Conservation (phyloP, 257 asterid genomes). For the Scutellaria barbata region DNA sequence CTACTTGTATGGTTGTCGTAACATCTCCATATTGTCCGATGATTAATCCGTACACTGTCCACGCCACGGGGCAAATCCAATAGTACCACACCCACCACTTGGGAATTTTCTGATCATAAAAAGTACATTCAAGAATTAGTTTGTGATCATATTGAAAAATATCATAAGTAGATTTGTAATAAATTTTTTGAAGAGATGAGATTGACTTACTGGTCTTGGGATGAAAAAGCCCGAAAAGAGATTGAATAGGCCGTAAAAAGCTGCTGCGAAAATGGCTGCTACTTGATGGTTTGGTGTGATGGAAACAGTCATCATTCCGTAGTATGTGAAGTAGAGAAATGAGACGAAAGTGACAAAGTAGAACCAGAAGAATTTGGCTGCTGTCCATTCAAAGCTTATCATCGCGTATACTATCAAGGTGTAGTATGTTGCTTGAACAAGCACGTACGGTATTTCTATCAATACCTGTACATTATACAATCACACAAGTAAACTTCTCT, state of each 20-base stretch:
- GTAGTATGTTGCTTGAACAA: constrained; percentile 66
- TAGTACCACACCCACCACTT: constrained; percentile 97
- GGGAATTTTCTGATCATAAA: constrained; percentile 71
- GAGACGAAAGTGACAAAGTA: constrained; percentile 74
- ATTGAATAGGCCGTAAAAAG: constrained; percentile 77
- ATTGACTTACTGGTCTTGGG: constrained; percentile 73
- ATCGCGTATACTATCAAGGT: constrained; percentile 72
- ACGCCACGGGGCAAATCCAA: constrained; percentile 93
- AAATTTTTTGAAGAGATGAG: neutral
- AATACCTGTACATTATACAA: constrained; percentile 48
- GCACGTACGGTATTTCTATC: constrained; percentile 66
- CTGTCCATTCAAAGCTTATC: constrained; percentile 83
- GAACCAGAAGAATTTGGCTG: constrained; percentile 81
- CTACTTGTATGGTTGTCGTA: constrained; percentile 45
- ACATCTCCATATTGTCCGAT: constrained; percentile 83
- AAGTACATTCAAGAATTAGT: constrained; percentile 17
- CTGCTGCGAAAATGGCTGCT: constrained; percentile 74
- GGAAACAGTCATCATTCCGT: constrained; percentile 85
- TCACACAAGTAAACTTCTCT: too few species aligned
- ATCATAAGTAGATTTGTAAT: neutral
- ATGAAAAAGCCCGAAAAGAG: constrained; percentile 83
- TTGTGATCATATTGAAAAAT: neutral
- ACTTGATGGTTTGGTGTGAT: constrained; percentile 86
- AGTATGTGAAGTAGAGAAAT: constrained; percentile 84
- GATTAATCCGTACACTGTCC: constrained; percentile 90